phyloP scores from a whole-genome alignment of 2,329 filamentous ascomycete genomes.

The Trichoderma sp. region DNA sequence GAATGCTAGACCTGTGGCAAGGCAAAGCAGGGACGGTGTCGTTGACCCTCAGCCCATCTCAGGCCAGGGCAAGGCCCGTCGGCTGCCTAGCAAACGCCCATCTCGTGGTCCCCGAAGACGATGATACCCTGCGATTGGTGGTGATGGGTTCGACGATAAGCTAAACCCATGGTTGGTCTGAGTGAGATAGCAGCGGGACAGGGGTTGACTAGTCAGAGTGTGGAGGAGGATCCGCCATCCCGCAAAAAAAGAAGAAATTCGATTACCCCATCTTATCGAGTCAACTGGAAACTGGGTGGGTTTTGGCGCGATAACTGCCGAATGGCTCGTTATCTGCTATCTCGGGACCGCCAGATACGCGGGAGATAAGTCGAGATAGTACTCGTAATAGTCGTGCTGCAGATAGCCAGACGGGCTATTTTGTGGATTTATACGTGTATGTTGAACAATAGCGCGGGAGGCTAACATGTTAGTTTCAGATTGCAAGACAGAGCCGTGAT shows the following conservation, averaged over 20 bases:
- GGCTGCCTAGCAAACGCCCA: neutral
- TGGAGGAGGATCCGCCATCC: conserved; percentile 13
- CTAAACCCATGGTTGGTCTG: neutral
- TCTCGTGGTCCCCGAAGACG: neutral
- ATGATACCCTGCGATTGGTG: conserved; percentile 1
- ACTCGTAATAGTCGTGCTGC: neutral
- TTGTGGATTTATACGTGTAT: neutral
- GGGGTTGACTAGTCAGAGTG: neutral
- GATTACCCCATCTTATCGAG: conserved; percentile 50
- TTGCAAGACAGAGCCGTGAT: neutral
- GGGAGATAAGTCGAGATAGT: neutral
- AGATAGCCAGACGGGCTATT: neutral
- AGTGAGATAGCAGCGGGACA: conserved; percentile 13
- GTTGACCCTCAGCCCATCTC: neutral
- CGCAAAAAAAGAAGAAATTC: neutral
- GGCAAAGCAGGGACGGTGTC: neutral
- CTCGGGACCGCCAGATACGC: conserved; percentile 1
- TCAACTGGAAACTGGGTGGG: conserved; percentile 31
- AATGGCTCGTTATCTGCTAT: conserved; percentile 15
- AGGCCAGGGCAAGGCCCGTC: neutral
- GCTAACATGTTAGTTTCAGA: neutral
- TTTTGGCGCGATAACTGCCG: conserved; percentile 6
- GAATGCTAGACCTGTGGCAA: neutral
- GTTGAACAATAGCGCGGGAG: neutral
- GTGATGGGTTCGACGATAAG: neutral